A percentile compares a stretch with the other conserved stretches of the same genome.
Conservation (phyloP, 768 basidiomycete genomes). For the Trametes sanguinea region DNA sequence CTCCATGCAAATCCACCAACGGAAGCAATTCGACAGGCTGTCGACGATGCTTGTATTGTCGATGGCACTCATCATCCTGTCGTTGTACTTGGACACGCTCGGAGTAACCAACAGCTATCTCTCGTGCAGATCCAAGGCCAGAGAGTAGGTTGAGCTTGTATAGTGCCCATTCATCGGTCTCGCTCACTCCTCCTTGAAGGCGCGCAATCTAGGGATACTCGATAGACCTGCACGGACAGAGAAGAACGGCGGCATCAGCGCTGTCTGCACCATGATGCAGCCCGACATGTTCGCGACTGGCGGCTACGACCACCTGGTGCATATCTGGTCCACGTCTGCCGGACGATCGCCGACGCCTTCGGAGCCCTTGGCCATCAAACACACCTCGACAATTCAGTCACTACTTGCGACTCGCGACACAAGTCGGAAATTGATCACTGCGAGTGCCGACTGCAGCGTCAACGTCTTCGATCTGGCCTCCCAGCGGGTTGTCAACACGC, state of each 20-base stretch:
- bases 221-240: conserved; percentile 16
- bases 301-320: conserved; percentile 50
- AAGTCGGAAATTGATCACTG: conserved; percentile 48
- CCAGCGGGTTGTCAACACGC: conserved; percentile 42
- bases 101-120: conserved; percentile 31
- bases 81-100: conserved; percentile 42
- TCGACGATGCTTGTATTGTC: conserved; percentile 48
- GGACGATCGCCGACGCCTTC: conserved; percentile 37
- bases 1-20: conserved; percentile 17
- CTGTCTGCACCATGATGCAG: conserved; percentile 43
- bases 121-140: conserved; percentile 10
- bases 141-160: not conserved
- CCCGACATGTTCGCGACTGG: conserved; percentile 49
- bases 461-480: conserved; percentile 49
- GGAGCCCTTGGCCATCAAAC: conserved; percentile 41
- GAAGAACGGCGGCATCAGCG: conserved; percentile 46
- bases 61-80: conserved; percentile 28
- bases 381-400: conserved; percentile 45
- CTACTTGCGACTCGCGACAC: conserved; percentile 46
- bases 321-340: conserved; percentile 43
- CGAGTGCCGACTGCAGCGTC: conserved; percentile 50
- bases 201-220: conserved; percentile 2
- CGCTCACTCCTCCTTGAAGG: not conserved
- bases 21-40: conserved; percentile 25
- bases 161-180: not conserved